phyloP scores from a whole-genome alignment of 805 yeast genomes.

The Myxozyma monticola region DNA sequence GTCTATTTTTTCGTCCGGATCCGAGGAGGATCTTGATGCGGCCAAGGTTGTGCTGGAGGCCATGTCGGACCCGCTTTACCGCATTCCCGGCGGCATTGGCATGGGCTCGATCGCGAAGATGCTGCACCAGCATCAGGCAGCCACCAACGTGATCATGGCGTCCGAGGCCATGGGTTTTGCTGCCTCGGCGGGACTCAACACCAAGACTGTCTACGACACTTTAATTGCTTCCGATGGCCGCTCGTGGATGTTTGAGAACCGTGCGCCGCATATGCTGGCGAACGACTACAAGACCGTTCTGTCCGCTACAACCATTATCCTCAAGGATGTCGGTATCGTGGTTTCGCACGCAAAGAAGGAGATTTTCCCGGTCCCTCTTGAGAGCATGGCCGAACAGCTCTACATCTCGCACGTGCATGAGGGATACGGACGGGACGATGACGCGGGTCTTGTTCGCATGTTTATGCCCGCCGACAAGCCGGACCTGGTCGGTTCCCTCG shows the following conservation, averaged over 20 bases:
- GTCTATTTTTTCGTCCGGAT: constrained; percentile 24
- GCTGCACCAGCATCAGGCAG: constrained; percentile 25
- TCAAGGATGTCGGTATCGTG: constrained; percentile 20
- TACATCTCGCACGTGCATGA: constrained; percentile 12
- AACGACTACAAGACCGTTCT: constrained; percentile 24
- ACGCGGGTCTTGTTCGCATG: constrained; percentile 25
- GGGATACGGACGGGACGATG: constrained; percentile 18
- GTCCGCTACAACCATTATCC: constrained; percentile 24
- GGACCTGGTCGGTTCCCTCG: constrained; percentile 14
- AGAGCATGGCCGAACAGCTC: constrained; percentile 21
- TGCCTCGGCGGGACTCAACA: constrained; percentile 24
- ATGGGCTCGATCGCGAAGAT: constrained; percentile 27
- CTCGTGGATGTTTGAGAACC: constrained; percentile 25
- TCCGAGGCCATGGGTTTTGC: constrained; percentile 27
- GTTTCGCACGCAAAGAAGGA: constrained; percentile 18
- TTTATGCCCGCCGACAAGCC: constrained; percentile 17
- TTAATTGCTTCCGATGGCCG: constrained; percentile 13
- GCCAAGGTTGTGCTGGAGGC: constrained; percentile 17
- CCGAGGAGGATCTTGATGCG: constrained; percentile 19
- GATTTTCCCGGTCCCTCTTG: constrained; percentile 19
- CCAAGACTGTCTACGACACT: constrained; percentile 15
- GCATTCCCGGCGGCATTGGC: constrained; percentile 22
- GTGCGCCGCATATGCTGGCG: constrained; percentile 22
- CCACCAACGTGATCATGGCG: constrained; percentile 23
- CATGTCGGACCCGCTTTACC: constrained; percentile 21